Conservation (phyloP, 306 rosid genomes). For the Trifolium subterraneum region DNA sequence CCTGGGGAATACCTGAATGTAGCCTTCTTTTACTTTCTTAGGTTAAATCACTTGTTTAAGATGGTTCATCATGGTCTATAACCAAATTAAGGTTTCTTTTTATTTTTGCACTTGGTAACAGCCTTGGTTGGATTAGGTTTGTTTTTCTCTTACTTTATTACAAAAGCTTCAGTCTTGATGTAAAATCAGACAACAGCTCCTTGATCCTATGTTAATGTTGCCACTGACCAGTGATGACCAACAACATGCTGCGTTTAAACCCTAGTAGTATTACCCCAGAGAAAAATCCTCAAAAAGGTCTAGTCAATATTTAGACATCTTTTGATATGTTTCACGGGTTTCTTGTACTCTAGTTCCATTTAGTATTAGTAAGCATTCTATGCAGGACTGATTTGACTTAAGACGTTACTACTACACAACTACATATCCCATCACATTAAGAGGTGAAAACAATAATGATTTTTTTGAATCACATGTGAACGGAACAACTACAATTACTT, state of each 20-base stretch:
- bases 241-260: not conserved
- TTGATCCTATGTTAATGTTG: conserved; percentile 1
- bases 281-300: too few species aligned
- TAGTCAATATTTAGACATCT: not conserved
- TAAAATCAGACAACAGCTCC: conserved; percentile 3
- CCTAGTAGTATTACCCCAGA: not conserved
- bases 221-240: not conserved
- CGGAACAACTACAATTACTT: not conserved
- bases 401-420: not conserved
- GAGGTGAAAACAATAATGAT: not conserved
- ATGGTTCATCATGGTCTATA: not conserved
- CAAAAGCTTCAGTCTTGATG: not conserved
- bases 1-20: not conserved
- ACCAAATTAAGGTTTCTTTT: conserved; percentile 4
- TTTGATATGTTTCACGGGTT: conserved; percentile 4
- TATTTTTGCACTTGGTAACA: not conserved
- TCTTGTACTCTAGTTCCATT: not conserved
- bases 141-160: not conserved
- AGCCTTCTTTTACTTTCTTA: not conserved
- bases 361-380: not conserved
- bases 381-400: not conserved
- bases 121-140: conserved; percentile 13
- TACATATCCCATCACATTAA: not conserved
- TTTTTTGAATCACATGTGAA: not conserved
- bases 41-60: not conserved